These are phyloP conservation scores for Paecilomyces sp. DNA, from an alignment of 2,329 filamentous ascomycete species.

Conservation along the genomic window DNA sequence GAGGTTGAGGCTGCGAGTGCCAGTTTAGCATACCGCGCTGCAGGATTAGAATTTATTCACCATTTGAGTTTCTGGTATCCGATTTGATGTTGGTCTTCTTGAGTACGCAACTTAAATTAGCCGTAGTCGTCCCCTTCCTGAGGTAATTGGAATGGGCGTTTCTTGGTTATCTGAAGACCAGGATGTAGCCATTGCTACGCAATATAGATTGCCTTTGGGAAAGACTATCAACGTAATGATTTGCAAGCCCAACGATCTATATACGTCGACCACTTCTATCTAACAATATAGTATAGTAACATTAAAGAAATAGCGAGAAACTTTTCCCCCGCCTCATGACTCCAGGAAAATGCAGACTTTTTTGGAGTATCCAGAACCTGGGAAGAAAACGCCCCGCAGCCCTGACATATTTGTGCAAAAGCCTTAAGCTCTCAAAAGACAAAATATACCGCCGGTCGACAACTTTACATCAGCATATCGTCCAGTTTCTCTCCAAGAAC, in stretches of 20 bases:
- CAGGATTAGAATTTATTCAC: not conserved
- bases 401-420: not conserved
- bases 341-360: not conserved
- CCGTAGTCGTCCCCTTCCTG: no score
- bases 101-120: not conserved
- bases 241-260: not conserved
- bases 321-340: not conserved
- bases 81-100: not conserved
- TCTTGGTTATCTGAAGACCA: no score
- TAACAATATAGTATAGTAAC: not conserved
- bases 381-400: not conserved
- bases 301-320: not conserved
- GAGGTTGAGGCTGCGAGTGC: not conserved
- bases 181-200: no score
- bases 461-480: slow-evolving; percentile 72
- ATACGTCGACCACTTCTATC: not conserved
- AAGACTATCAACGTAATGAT: slow-evolving; percentile 16
- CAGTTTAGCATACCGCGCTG: not conserved
- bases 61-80: not conserved
- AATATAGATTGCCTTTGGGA: no score
- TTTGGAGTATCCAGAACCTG: not conserved
- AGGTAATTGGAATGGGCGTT: no score
- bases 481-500: slow-evolving; percentile 86
- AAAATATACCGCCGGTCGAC: not conserved
- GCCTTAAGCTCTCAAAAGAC: not conserved